A percentile compares a stretch with the other conserved stretches of the same genome.
phyloP scores from a whole-genome alignment of 352 stramenopile genomes.

The Phytopythium oedochilum region DNA sequence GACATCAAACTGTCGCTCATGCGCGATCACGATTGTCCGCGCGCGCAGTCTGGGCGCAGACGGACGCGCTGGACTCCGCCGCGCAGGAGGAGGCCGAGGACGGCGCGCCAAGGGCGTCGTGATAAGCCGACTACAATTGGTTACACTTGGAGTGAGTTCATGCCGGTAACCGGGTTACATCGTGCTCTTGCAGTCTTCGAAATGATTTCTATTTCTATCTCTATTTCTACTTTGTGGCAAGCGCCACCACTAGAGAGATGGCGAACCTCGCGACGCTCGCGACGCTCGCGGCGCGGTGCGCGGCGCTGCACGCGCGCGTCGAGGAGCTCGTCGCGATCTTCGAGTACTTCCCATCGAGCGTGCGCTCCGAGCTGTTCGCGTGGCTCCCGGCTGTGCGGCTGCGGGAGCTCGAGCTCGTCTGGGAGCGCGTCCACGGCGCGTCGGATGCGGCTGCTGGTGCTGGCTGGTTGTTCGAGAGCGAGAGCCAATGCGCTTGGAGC shows the following conservation, averaged over 20 bases:
- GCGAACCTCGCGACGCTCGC: slow-evolving; percentile 1
- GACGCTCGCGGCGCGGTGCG: slow-evolving; percentile 1
- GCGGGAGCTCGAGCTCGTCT: slow-evolving; percentile 42
- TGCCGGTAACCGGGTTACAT: too few relatives aligned
- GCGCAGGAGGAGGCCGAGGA: slow-evolving; percentile 8
- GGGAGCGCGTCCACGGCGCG: slow-evolving; percentile 10
- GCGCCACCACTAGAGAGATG: not conserved
- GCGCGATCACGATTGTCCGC: not conserved
- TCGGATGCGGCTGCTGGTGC: slow-evolving; percentile 10
- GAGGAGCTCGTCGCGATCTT: slow-evolving; percentile 33
- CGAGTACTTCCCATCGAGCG: slow-evolving; percentile 31
- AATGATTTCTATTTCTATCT: too few relatives aligned
- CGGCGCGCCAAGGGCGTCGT: too few relatives aligned
- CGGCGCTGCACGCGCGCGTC: slow-evolving; percentile 24
- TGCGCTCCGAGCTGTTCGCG: slow-evolving; percentile 37
- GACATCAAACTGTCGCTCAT: not conserved
- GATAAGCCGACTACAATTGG: too few relatives aligned
- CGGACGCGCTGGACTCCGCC: slow-evolving; percentile 20
- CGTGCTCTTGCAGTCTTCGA: too few relatives aligned
- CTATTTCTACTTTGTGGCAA: too few relatives aligned
- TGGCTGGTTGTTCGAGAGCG: slow-evolving; percentile 33
- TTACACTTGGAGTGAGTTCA: too few relatives aligned
- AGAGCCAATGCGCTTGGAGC: slow-evolving; percentile 29
- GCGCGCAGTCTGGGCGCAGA: slow-evolving; percentile 72
- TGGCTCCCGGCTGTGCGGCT: slow-evolving; percentile 36